Evolutionary conservation across 176 grass and related monocot species (phyloP), one percentile per base, ranked within the genome.

Genomic region (Paspalum notatum): DNA sequence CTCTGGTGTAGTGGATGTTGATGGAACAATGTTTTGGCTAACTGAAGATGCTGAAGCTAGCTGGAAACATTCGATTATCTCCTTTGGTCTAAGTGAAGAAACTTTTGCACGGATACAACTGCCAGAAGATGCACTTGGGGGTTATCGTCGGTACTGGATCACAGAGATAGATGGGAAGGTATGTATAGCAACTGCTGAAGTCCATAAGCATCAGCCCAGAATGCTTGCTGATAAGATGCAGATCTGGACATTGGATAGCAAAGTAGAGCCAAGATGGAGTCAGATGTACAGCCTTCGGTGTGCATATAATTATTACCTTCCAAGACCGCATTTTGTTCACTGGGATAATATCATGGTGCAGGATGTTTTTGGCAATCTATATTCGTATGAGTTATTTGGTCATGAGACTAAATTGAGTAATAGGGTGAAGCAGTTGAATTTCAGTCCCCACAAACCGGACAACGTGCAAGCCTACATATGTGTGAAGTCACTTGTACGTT

Each of bases 31-130:
- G 65, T 77, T 54, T 46, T 82, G 64, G 65, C 18, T 64, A 68
- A 77, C 56, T 38, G 56, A 82, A 21, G 72, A 77, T 24, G 4
- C 2, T 26, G 27, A 2, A 71, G 60, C 32, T 20, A 63, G 13
- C 1, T 82, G 79, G 79, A 43, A 22, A 14, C 64, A 22, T 41
- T 32, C 56, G 12, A 45, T 82, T 71, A 51, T 87, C 7, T 47
- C 46, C 13, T 87, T 87, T 71, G 79, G 82, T 82, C 72, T 82
- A 7, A 77, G 11, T 7, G 56, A 77, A 71, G 55, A 87, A 77
- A 15, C 1, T 39, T 45, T 64, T 42, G 4, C 25, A 22, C 27
- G 64, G 5, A 55, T 87, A 77, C 72, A 44, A 26, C 55, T 69
- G 9, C 85, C 79, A 20, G 1, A 13, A 78, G 45, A 18, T 51